Conservation (phyloP, 1,284 basidiomycete genomes). For the Sutorius eximius region DNA sequence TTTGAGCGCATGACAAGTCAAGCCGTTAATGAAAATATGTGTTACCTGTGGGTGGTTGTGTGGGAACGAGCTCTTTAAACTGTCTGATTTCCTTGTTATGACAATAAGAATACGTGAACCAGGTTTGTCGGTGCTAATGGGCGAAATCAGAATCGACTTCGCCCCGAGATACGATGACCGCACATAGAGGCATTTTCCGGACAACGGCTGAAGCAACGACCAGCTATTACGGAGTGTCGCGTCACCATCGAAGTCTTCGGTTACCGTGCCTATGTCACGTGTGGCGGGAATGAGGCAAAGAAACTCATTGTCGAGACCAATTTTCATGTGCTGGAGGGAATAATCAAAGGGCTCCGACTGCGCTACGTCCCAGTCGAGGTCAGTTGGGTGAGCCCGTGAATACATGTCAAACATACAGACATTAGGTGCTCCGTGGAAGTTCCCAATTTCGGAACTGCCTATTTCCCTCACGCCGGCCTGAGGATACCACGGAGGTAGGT, state of each 20-base stretch:
- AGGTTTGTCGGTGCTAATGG: conserved; percentile 74
- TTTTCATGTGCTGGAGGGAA: conserved; percentile 68
- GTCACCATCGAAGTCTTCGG: conserved; percentile 56
- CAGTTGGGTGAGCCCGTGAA: conserved; percentile 11
- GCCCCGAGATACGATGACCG: conserved; percentile 36
- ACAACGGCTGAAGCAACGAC: conserved; percentile 74
- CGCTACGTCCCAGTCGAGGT: conserved; percentile 10
- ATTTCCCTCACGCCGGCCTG: conserved; percentile 53
- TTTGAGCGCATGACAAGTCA: conserved; percentile 18
- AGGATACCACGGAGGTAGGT: conserved; percentile 39
- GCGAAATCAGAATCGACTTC: conserved; percentile 16
- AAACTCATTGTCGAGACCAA: conserved; percentile 65
- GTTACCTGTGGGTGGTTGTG: conserved; percentile 65
- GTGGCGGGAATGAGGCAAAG: conserved; percentile 74
- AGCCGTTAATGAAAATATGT: conserved; percentile 12
- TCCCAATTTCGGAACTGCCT: conserved; percentile 45
- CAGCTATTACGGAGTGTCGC: conserved; percentile 70
- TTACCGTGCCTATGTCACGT: conserved; percentile 45
- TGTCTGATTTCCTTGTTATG: conserved; percentile 88
- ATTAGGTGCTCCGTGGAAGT: conserved; percentile 20
- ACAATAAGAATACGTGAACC: conserved; percentile 97
- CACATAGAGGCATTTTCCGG: conserved; percentile 79
- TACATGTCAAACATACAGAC: conserved; percentile 32
- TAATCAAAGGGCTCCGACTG: conserved; percentile 32
- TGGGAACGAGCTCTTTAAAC: conserved; percentile 70